Conservation (phyloP, 768 basidiomycete genomes). For the Ephemerocybe angulata region DNA sequence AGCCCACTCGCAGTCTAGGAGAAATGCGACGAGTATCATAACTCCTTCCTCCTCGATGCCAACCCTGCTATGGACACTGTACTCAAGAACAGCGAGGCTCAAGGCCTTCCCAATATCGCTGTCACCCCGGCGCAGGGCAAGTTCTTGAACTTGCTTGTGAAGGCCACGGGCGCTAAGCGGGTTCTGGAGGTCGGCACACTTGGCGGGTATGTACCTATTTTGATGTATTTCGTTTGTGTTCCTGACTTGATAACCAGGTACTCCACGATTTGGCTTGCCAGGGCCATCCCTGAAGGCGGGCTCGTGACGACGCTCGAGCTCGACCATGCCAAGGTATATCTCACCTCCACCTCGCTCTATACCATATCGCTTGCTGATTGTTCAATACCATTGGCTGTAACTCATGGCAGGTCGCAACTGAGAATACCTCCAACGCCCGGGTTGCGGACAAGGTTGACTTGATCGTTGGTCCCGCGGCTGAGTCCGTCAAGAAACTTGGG, state of each 20-base stretch:
- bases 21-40: conserved; percentile 53
- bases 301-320: conserved; percentile 48
- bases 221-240: not conserved
- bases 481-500: conserved; percentile 45
- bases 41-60: conserved; percentile 45
- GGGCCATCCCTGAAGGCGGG: conserved; percentile 47
- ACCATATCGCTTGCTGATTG: not conserved
- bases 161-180: conserved; percentile 49
- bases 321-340: conserved; percentile 39
- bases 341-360: too few species aligned
- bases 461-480: conserved; percentile 48
- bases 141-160: conserved; percentile 49
- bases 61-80: conserved; percentile 43
- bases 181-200: conserved; percentile 66
- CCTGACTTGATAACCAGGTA: conserved; percentile 24
- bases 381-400: too few species aligned
- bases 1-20: conserved; percentile 48
- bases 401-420: conserved; percentile 58
- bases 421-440: conserved; percentile 55
- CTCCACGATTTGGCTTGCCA: conserved; percentile 43
- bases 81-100: conserved; percentile 34
- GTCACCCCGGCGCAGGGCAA: conserved; percentile 56
- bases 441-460: conserved; percentile 46
- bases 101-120: conserved; percentile 49
- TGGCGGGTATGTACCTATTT: conserved; percentile 53